Base-by-base conservation (phyloP, 345 rosid species). In the Sonneratia caseolaris region DNA sequence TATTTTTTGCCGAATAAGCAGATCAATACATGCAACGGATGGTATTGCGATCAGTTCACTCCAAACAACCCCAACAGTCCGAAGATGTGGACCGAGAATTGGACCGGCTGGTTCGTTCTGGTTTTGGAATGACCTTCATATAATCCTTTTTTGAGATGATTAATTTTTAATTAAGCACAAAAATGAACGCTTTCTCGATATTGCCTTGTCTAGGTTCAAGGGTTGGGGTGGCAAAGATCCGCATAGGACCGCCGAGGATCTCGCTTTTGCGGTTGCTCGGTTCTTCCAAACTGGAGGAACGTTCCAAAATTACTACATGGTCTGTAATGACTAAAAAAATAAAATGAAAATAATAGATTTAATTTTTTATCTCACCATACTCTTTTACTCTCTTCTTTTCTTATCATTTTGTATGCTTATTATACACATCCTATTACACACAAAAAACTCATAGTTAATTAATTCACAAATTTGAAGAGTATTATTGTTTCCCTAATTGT, bases 1-100 rank as follows among this genome's bases (percentile, higher is more conserved):
- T 27, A 0, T 27, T 27, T 27, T 27, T 27, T 27, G 32, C 32
- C 32, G 1, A 27, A 27, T 4, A 19, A 14, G 18, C 40, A 84
- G 84, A 80, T 85, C 21, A 71, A 75, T 24, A 76, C 86, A 0
- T 81, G 84, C 66, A 82, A 82, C 68, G 86, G 86, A 0, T 81
- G 76, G 72, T 82, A 85, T 36, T 77, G 88, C 21, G 79, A 81
- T 22, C 51, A 72, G 15, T 81, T 72, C 59, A 69, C 71, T 9
- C 85, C 88, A 0, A 80, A 70, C 13, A 75, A 51, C 18, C 69
- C 83, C 9, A 64, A 70, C 22, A 81, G 70, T 43, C 88, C 88
- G 0, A 82, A 81, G 64, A 80, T 82, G 78, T 84, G 84, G 82
- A 84, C 85, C 1, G 85, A 84, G 61, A 82, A 80, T 19, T 84